phyloP scores from a whole-genome alignment of 2,329 filamentous ascomycete genomes.

The Xylariaceae sp. region DNA sequence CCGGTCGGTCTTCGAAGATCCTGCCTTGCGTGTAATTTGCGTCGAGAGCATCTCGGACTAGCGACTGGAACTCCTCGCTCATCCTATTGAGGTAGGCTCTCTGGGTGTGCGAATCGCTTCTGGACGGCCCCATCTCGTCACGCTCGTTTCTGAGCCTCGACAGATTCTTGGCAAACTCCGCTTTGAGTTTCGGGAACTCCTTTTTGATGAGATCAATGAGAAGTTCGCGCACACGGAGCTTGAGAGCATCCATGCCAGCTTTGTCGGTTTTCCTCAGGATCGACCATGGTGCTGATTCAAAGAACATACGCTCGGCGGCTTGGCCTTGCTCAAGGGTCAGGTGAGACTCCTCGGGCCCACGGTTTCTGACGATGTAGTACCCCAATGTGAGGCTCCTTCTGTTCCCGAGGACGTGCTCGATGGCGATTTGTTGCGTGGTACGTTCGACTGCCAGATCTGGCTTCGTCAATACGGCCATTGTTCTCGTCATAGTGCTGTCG shows the following conservation, averaged over 20 bases:
- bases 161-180: conserved; percentile 15
- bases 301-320: conserved; percentile 30
- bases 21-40: conserved; percentile 16
- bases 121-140: conserved; percentile 17
- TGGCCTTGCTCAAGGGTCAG: conserved; percentile 26
- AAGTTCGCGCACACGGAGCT: conserved; percentile 26
- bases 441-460: conserved; percentile 43
- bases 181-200: conserved; percentile 22
- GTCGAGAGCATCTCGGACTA: conserved; percentile 16
- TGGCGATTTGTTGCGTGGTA: conserved; percentile 28
- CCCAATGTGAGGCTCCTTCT: conserved; percentile 35
- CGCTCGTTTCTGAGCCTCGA: conserved; percentile 2
- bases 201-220: conserved; percentile 33
- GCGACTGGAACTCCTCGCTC: conserved; percentile 21
- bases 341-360: conserved; percentile 32
- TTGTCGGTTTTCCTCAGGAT: conserved; percentile 3
- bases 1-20: conserved; percentile 12
- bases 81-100: conserved; percentile 20
- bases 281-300: conserved; percentile 29
- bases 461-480: conserved; percentile 36
- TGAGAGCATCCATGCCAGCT: conserved; percentile 26
- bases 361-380: conserved; percentile 42
- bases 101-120: conserved; percentile 17
- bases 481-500: conserved; percentile 21
- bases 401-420: conserved; percentile 34